Evolutionary conservation across 2,329 filamentous ascomycete genomes (phyloP), one percentile per base, ranked within the genome.

Genomic region (Xylaria multiplex): DNA sequence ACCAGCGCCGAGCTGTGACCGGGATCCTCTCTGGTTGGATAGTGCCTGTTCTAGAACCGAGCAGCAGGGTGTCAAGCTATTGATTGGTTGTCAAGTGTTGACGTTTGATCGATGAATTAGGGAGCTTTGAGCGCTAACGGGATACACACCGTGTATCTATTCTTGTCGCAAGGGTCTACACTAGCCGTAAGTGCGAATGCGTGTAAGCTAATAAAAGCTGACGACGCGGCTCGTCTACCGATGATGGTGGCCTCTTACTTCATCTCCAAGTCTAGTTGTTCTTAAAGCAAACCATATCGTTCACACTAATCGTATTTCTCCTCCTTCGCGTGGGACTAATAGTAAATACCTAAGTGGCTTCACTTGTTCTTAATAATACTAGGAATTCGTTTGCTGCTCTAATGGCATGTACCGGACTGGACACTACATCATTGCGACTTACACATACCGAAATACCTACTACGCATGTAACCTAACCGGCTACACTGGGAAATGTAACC

Each of bases 351-450:
- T 19, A 19, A 19, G 19, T 19, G 19, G 5, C 1, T 2, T 8
- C 24, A 71, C 71, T 59, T 78, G 75, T 3, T 68, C 7, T 67
- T 24, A 6, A 77, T 56, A 3, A 74, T 22, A 0, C 53, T n/a
- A n/a, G 65, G 30, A 7, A 77, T 43, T 7, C 22, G 45, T 6
- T 60, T 22, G 32, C 74, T 58, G 50, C 74, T 76, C 2, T 66
- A n/a, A 27, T 27, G 27, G 27, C 19, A 19, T 19, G 19, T 19
- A 19, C 19, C 19, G 19, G 19, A 19, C 19, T 19, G 19, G 19
- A 19, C 19, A 19, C 19, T 19, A 19, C 19, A 27, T 74, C 75
- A 78, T 35, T 77, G 76, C 2, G 70, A 69, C 56, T 72, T 69
- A 0, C 53, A 22, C 19, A 48, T 52, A 11, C 42, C 67, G 53